phyloP scores from a whole-genome alignment of 129 eudicot genomes.

The Chrysanthemum lavandulifolium region DNA sequence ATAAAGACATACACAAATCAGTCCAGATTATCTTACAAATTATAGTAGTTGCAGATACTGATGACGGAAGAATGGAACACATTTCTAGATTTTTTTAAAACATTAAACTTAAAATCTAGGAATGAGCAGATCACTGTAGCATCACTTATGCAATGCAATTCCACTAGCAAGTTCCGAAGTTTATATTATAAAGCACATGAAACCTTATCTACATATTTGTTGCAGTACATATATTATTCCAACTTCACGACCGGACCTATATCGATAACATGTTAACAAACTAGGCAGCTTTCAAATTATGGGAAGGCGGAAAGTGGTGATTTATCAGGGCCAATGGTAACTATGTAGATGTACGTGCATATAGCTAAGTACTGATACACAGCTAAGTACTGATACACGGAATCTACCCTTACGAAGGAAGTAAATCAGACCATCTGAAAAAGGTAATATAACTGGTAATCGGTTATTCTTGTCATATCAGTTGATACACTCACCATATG shows the following conservation, averaged over 20 bases:
- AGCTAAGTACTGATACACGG: too few relatives aligned
- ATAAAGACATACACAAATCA: not conserved
- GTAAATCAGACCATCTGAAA: slow-evolving; percentile 6
- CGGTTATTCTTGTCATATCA: not conserved
- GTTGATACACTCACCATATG: slow-evolving; percentile 61
- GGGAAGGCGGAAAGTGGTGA: not conserved
- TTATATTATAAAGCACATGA: slow-evolving; percentile 2
- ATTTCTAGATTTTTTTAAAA: slow-evolving; percentile 7
- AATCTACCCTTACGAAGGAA: not conserved
- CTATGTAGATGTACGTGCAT: slow-evolving; percentile 5
- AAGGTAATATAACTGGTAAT: too few relatives aligned
- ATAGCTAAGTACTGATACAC: not conserved
- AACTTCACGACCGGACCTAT: slow-evolving; percentile 1
- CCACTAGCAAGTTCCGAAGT: not conserved
- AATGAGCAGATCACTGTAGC: slow-evolving; percentile 11
- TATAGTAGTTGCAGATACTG: slow-evolving; percentile 7
- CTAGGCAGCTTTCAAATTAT: not conserved
- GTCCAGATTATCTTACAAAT: slow-evolving; percentile 10
- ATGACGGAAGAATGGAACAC: slow-evolving; percentile 1
- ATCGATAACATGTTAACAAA: not conserved
- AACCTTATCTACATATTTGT: slow-evolving; percentile 5
- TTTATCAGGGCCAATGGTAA: not conserved
- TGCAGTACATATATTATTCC: slow-evolving; percentile 3
- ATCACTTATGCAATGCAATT: not conserved
- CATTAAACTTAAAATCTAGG: slow-evolving; percentile 13